These are phyloP conservation scores for Mycena pura DNA, from an alignment of 768 basidiomycete species.

Conservation along the genomic window DNA sequence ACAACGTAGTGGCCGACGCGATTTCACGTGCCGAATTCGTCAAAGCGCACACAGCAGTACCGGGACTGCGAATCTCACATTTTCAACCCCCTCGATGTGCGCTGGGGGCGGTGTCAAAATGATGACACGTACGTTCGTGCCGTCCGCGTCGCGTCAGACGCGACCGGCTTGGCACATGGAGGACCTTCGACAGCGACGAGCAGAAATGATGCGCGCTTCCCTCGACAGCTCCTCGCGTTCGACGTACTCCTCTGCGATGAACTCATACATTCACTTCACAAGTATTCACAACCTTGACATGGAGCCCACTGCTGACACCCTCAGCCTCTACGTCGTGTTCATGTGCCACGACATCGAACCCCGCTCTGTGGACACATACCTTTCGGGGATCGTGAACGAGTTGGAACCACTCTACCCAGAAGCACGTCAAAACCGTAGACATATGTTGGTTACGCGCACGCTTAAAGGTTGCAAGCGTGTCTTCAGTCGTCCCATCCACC, in stretches of 20 bases:
- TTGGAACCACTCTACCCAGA: slow-evolving; percentile 41
- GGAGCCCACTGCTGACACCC: slow-evolving; percentile 38
- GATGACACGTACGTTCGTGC: not conserved
- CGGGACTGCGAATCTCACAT: no score
- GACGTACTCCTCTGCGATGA: slow-evolving; percentile 33
- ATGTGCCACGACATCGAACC: no score
- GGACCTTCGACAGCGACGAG: slow-evolving; percentile 35
- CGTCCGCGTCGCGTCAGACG: slow-evolving; percentile 37
- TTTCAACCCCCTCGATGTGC: not conserved
- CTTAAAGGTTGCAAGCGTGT: slow-evolving; percentile 32
- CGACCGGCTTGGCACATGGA: slow-evolving; percentile 40
- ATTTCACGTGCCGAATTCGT: no score
- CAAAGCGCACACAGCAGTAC: no score
- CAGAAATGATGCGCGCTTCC: no score
- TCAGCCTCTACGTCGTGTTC: slow-evolving; percentile 40
- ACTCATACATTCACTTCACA: slow-evolving; percentile 36
- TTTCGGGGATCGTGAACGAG: slow-evolving; percentile 44
- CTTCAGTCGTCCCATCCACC: slow-evolving; percentile 14
- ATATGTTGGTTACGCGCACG: slow-evolving; percentile 29
- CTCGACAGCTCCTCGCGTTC: no score
- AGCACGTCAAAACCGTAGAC: no score
- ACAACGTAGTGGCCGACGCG: slow-evolving; percentile 28
- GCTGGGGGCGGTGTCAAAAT: not conserved
- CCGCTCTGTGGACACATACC: slow-evolving; percentile 39
- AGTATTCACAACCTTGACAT: slow-evolving; percentile 27